Evolutionary conservation across 768 basidiomycete species (phyloP).

Genomic region (Boletus edulis): DNA sequence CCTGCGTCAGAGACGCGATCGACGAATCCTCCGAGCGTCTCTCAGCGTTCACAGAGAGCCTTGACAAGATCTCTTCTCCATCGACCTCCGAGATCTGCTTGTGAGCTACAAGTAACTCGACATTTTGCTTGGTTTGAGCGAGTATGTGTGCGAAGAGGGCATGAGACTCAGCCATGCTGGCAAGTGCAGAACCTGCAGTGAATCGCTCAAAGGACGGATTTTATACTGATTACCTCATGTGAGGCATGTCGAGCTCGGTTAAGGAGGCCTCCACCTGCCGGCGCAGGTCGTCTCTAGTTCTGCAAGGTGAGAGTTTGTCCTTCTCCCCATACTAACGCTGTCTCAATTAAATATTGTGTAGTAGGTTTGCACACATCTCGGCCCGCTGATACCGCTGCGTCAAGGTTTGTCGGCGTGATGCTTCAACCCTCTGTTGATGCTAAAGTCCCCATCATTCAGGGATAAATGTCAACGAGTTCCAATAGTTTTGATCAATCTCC

Average conservation of each 20-base stretch:
- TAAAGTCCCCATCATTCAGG: too few species aligned
- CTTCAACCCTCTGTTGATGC: too few species aligned
- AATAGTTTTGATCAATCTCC: too few species aligned
- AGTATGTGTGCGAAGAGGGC: slow-evolving; percentile 37
- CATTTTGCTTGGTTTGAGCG: slow-evolving; percentile 45
- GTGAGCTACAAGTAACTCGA: slow-evolving; percentile 44
- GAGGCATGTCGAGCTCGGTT: neutral
- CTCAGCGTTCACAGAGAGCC: slow-evolving; percentile 31
- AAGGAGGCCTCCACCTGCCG: neutral
- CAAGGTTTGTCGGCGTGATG: too few species aligned
- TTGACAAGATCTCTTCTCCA: slow-evolving; percentile 38
- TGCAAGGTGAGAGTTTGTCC: too few species aligned
- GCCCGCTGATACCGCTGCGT: too few species aligned
- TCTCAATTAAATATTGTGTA: too few species aligned
- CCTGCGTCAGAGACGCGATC: slow-evolving; percentile 20
- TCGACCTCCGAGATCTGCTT: slow-evolving; percentile 40
- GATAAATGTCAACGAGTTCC: too few species aligned
- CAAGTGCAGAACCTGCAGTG: neutral
- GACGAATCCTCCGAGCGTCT: slow-evolving; percentile 17
- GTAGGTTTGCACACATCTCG: too few species aligned
- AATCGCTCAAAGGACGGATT: neutral
- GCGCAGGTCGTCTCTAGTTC: too few species aligned
- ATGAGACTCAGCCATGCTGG: slow-evolving; percentile 24
- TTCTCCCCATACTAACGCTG: too few species aligned
- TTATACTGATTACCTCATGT: slow-evolving; percentile 24